Base-by-base conservation (phyloP, 352 stramenopile genomes). In the Pythium angustatum region DNA sequence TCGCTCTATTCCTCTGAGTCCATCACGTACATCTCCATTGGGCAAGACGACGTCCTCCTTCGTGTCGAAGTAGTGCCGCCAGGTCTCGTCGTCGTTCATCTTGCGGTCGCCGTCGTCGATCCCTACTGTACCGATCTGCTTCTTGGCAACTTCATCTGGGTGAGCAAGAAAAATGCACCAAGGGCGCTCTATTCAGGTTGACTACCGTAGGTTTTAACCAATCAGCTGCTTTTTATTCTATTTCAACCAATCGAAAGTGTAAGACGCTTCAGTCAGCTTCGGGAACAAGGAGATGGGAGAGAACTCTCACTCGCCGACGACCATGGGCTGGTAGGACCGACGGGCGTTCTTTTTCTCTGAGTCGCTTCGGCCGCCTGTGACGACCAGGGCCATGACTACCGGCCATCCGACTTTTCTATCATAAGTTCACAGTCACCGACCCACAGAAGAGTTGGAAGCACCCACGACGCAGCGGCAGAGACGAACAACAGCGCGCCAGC, bases 41-140 rank as follows among this genome's bases (percentile, higher is more conserved):
- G 66, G 51, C 24, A 94, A 68, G 58, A 48, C 36, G 15, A 96
- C 50, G 62, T 94, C 84, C 58, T 86, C 75, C 40, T 77, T 79
- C 28, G 62, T 51, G 70, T 96, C 87, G 55, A 94, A 96, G 66
- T 94, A 94, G 53, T 80, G 72, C 43, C 57, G 56, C 87, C 87
- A 96, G 30, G 76, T 68, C 40, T 57, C 66, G 41, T 87, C 78
- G 43, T 66, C 55, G 31, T 51, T 64, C 31, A 10, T 48, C 40
- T 7, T 31, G 15, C 5, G 9, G 5, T 38, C 40, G 43, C 21
- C 44, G 22, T 34, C 22, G 26, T 62, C 30, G 28, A n/a, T n/a
- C n/a, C n/a, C n/a, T n/a, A n/a, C n/a, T n/a, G n/a, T n/a, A n/a
- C n/a, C n/a, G 36, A 51, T 51, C 52, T 38, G 43, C 34, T 33